These are phyloP conservation scores for Musa schizocarpa DNA, from an alignment of 176 grass and related monocot species.

Conservation along the genomic window DNA sequence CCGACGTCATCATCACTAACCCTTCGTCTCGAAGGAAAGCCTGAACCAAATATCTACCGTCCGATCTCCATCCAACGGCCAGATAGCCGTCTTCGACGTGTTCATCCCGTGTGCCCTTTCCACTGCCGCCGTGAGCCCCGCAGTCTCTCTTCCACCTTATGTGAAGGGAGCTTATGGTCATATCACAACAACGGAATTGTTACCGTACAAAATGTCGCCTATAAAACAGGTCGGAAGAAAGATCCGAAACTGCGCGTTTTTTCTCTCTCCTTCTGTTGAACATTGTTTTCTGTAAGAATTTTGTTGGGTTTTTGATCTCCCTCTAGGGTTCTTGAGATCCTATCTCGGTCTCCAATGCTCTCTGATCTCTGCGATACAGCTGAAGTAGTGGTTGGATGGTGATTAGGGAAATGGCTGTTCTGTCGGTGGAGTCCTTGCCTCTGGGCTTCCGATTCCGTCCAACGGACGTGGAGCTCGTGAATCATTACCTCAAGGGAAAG, in stretches of 20 bases:
- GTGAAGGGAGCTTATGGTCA: too few species aligned
- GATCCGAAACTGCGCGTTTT: background rate
- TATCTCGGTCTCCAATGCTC: too few species aligned
- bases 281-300: background rate
- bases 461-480: conserved; percentile 54
- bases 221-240: background rate
- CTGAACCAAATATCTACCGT: background rate
- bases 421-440: conserved; percentile 20
- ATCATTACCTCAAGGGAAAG: conserved; percentile 63
- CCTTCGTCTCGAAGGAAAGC: background rate
- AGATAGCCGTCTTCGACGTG: background rate
- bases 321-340: background rate
- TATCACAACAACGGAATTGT: too few species aligned
- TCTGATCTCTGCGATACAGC: background rate
- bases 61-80: background rate
- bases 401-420: conserved; percentile 3
- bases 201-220: too few species aligned
- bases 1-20: background rate
- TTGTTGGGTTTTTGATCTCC: background rate
- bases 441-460: conserved; percentile 60
- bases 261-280: background rate
- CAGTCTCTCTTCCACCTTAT: too few species aligned
- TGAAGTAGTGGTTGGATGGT: background rate
- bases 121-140: background rate
- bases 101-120: background rate